phyloP scores from a whole-genome alignment of 2,329 filamentous ascomycete genomes.

The Fusarium guadeloupense region DNA sequence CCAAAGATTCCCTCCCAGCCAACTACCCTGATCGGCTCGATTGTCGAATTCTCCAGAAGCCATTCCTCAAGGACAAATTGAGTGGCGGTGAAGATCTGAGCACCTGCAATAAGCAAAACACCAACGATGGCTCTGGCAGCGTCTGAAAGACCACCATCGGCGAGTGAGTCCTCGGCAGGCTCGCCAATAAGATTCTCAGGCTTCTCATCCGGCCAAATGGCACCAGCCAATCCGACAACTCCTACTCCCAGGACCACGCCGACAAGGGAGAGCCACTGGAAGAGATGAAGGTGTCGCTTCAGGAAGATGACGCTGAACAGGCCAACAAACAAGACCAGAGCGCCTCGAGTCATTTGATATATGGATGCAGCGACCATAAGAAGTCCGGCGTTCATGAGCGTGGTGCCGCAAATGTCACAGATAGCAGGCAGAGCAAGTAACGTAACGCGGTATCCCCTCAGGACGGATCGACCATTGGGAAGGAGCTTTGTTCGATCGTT shows the following conservation, averaged over 20 bases:
- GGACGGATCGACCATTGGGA: conserved; percentile 66
- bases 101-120: conserved; percentile 88
- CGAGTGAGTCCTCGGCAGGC: conserved; percentile 50
- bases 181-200: conserved; percentile 48
- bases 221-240: conserved; percentile 88
- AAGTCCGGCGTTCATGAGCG: conserved; percentile 95
- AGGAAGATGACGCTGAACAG: conserved; percentile 94
- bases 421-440: conserved; percentile 86
- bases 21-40: conserved; percentile 88
- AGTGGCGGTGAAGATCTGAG: conserved; percentile 95
- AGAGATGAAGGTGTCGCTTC: conserved; percentile 78
- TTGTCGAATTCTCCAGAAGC: conserved; percentile 73
- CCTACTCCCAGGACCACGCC: conserved; percentile 90
- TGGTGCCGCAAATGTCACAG: conserved; percentile 94
- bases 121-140: conserved; percentile 74
- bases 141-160: conserved; percentile 51
- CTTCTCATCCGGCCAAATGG: conserved; percentile 76
- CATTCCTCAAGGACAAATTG: conserved; percentile 97
- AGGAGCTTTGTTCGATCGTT: conserved; percentile 48
- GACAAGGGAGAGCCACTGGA: conserved; percentile 90
- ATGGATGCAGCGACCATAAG: conserved; percentile 95
- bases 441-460: conserved; percentile 76
- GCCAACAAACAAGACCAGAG: conserved; percentile 93
- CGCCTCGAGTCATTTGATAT: conserved; percentile 98
- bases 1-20: conserved; percentile 97